phyloP scores from a whole-genome alignment of 2,329 filamentous ascomycete species.

The Aspergillus sp. region DNA sequence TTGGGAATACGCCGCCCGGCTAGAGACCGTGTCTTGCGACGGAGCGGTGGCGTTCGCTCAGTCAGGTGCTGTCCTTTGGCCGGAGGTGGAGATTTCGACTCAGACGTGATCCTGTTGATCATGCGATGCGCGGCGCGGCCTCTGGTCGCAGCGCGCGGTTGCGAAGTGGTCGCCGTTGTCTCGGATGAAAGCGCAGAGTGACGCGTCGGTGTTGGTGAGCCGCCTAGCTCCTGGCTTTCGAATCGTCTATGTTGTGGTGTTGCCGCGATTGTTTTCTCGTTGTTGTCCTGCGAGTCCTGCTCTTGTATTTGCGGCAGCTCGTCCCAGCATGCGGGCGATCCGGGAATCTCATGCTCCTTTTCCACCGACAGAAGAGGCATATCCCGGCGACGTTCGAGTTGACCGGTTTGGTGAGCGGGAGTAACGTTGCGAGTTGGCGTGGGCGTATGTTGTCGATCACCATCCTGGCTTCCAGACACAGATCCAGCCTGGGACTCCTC shows the following conservation, averaged over 20 bases:
- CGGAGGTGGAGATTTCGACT: background rate
- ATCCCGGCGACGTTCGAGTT: slow-evolving; percentile 10
- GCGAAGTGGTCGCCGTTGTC: background rate
- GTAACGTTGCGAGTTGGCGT: background rate
- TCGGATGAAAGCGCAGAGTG: slow-evolving; percentile 1
- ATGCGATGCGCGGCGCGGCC: background rate
- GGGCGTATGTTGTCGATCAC: background rate
- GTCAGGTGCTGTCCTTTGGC: background rate
- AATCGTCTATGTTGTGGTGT: slow-evolving; percentile 10
- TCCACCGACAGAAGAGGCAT: slow-evolving; percentile 23
- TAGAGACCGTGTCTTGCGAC: background rate
- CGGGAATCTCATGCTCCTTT: slow-evolving; percentile 11
- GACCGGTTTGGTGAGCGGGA: background rate
- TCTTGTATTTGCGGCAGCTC: slow-evolving; percentile 1
- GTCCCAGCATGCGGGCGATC: slow-evolving; percentile 10
- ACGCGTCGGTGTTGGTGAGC: slow-evolving; percentile 11
- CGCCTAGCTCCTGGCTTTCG: slow-evolving; percentile 23
- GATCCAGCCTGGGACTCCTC: slow-evolving; percentile 2
- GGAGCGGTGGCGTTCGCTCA: background rate
- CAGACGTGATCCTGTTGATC: background rate
- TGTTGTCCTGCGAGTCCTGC: slow-evolving; percentile 1
- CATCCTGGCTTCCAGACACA: background rate
- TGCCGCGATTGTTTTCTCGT: slow-evolving; percentile 1
- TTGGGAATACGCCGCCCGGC: background rate
- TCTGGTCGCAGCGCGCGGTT: background rate